phyloP scores from a whole-genome alignment of 2,329 filamentous ascomycete species.

The Cladosporium sp. region DNA sequence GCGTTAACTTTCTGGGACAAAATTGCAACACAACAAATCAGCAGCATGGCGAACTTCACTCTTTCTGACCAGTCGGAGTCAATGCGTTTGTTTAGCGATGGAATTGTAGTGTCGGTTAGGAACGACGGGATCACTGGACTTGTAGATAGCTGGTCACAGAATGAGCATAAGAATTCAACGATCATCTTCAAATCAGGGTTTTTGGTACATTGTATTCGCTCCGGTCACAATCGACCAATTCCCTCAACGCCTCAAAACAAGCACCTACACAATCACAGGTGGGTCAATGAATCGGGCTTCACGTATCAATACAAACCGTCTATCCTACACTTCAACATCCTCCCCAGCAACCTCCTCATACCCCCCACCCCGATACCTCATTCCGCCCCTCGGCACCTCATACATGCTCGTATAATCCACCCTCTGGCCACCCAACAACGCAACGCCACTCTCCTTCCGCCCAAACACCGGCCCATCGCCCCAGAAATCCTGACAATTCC shows the following conservation, averaged over 20 bases:
- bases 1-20: background rate
- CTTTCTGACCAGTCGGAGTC: background rate
- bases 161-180: background rate
- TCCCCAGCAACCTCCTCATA: slow-evolving; percentile 59
- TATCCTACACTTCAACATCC: slow-evolving; percentile 32
- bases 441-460: slow-evolving; percentile 64
- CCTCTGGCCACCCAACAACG: slow-evolving; percentile 67
- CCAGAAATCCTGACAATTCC: slow-evolving; percentile 96
- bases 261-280: no score
- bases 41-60: background rate
- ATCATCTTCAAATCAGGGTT: no score
- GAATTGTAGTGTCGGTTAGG: no score
- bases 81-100: no score
- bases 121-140: slow-evolving; percentile 5
- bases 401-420: slow-evolving; percentile 90
- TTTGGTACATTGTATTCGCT: no score
- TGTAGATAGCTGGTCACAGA: slow-evolving; percentile 8
- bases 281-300: background rate
- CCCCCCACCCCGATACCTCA: slow-evolving; percentile 47
- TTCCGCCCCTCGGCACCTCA: slow-evolving; percentile 67
- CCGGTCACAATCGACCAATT: no score
- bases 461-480: slow-evolving; percentile 81
- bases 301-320: background rate
- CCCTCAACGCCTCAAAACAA: no score
- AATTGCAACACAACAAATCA: slow-evolving; percentile 4